phyloP scores from a whole-genome alignment of 257 asterid species.

The Marsdenia floribunda region DNA sequence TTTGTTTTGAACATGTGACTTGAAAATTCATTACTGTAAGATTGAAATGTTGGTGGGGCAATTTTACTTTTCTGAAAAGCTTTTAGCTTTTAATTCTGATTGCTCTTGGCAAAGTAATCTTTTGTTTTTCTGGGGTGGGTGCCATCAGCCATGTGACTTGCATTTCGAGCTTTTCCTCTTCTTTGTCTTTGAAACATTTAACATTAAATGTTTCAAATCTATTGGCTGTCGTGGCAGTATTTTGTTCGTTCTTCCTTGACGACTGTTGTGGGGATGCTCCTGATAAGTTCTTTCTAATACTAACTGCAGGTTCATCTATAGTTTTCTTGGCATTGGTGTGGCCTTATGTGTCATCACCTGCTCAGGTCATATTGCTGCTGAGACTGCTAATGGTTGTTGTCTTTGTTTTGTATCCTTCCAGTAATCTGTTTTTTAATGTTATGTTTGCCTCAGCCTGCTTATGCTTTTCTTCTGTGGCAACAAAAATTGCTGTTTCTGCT shows the following conservation, averaged over 20 bases:
- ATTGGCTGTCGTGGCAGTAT: neutral
- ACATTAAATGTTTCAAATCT: neutral
- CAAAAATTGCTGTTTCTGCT: neutral
- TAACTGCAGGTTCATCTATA: slow-evolving; percentile 31
- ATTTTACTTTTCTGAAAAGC: slow-evolving; percentile 12
- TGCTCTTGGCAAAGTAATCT: neutral
- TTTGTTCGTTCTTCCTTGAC: neutral
- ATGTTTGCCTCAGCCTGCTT: neutral
- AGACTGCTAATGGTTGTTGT: slow-evolving; percentile 32
- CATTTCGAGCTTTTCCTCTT: neutral
- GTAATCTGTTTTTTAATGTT: neutral
- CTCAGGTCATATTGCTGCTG: slow-evolving; percentile 38
- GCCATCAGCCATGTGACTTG: neutral
- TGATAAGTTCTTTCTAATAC: too few species aligned
- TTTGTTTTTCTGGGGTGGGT: neutral
- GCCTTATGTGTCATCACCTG: slow-evolving; percentile 27
- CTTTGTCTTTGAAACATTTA: neutral
- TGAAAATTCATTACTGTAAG: slow-evolving; percentile 8
- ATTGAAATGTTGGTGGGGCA: neutral
- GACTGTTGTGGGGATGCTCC: neutral
- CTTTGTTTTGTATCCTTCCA: slow-evolving; percentile 29
- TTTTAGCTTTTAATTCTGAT: neutral
- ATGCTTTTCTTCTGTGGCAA: neutral
- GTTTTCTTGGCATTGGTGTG: slow-evolving; percentile 27
- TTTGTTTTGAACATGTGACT: neutral